phyloP scores from a whole-genome alignment of 1,139 yeast genomes.

The Ogataea hybrid region DNA sequence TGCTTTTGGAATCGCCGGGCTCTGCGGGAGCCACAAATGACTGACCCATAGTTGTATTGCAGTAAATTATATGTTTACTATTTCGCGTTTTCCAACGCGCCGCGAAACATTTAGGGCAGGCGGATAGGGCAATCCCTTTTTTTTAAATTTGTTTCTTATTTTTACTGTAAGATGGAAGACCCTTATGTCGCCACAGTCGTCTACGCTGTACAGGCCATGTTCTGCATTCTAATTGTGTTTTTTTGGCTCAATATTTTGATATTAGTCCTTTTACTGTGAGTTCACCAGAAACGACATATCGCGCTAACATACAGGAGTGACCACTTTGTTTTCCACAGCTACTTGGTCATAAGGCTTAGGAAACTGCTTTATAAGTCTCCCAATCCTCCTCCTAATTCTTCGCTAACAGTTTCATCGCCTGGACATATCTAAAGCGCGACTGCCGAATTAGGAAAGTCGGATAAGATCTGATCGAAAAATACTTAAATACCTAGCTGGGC shows the following conservation, averaged over 20 bases:
- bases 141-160: neutral
- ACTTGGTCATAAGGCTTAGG: slow-evolving; percentile 4
- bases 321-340: slow-evolving; percentile 14
- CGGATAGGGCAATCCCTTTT: neutral
- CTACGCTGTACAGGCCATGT: slow-evolving; percentile 5
- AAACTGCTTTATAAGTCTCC: slow-evolving; percentile 6
- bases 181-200: slow-evolving; percentile 1
- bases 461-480: slow-evolving; percentile 6
- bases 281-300: neutral
- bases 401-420: slow-evolving; percentile 15
- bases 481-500: neutral
- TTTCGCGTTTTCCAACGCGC: slow-evolving; percentile 10
- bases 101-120: slow-evolving; percentile 5
- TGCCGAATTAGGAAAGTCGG: slow-evolving; percentile 11
- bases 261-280: slow-evolving; percentile 15
- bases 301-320: slow-evolving; percentile 4
- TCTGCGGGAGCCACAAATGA: slow-evolving; percentile 1
- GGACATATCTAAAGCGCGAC: slow-evolving; percentile 5
- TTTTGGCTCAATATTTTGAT: slow-evolving; percentile 14
- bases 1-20: neutral
- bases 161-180: slow-evolving; percentile 2
- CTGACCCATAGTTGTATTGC: slow-evolving; percentile 1
- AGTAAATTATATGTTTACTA: slow-evolving; percentile 4
- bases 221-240: slow-evolving; percentile 13
- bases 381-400: slow-evolving; percentile 4